Base-by-base conservation (phyloP, 179 eudicot genomes). In the Sideroxylon spinosum region DNA sequence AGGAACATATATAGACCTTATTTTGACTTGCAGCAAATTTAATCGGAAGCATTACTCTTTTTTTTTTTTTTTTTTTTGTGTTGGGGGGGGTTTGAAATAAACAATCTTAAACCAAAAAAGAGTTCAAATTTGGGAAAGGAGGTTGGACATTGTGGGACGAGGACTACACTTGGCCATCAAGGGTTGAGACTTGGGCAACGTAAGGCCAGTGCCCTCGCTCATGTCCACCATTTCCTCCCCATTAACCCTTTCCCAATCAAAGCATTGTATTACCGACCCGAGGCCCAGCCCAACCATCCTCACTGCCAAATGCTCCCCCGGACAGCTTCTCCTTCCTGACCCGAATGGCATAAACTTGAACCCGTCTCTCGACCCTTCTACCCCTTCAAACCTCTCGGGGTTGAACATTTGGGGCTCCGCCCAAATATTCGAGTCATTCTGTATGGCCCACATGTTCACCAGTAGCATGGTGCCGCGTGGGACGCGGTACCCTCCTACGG, bases 191-290 rank as follows among this genome's bases (percentile, higher is more conserved):
- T 8, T 52, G 56, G 56, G 12, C 56, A 9, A 52, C 14, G 14
- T 14, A 14, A 52, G 56, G 12, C 56, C 56, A 52, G 56, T 52
- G 56, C 14, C 56, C 16, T 52, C 56, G 3, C 56, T 52, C 56
- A 52, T 52, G 16, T 9, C 56, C 12, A 52, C 56, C 56, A 52
- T 52, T 52, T 52, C 56, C 56, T 52, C 44, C 44, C 44, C 14
- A 14, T 20, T 57, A 49, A 63, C 72, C 65, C 84, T 83, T 20
- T 86, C 87, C 88, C 89, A 87, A 22, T 90, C 88, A 73, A 90
- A 90, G 82, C 92, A 89, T 32, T 90, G 92, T 64, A 90, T 66
- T 48, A 90, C 16, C 29, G 92, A 77, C 2, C 94, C 94, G 22
- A 90, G 61, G 6, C 74, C 83, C 68, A 86, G 78, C 3, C 79